Evolutionary conservation across 1,284 basidiomycete genomes (phyloP), one percentile per base, ranked within the genome.

Genomic region (Puccinia coronata): DNA sequence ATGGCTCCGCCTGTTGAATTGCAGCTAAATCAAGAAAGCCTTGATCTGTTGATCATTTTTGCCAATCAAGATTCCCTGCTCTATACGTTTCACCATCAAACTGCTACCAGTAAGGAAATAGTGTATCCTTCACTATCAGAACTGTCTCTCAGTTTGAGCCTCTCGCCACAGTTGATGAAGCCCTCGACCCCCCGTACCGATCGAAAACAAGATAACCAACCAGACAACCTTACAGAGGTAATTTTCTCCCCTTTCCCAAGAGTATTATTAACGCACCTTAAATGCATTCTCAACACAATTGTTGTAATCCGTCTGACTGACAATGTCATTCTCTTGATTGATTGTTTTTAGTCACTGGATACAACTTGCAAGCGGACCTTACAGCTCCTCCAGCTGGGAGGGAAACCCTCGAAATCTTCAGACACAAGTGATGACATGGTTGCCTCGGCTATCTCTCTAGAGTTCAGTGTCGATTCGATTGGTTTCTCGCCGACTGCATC

Each of bases 31-130:
- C 25, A n/a, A 36, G 78, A 80, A 31, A 80, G 78, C 51, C 67
- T 80, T 55, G 78, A 80, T 72, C 57, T 80, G 3, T 28, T 80
- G 43, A 41, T 80, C 53, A 80, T 49, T 34, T 55, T 80, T 41
- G 55, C 51, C 47, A 57, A 80, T 51, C 25, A 31, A 8, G 55
- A 59, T 23, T 43, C 47, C 25, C 28, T 80, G 36, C 41, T 80
- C 23, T 80, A 71, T 63, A 55, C 23, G 12, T 80, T 80, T 41
- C 36, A 70, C 47, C 67, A 59, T n/a, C 55, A 72, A 55, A 0
- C 28, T 55, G 47, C n/a, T 55, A n/a, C 34, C 8, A 72, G 23
- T 39, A 55, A 72, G 47, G 43, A 51, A 53, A 34, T 39, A 5
- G 47, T 55, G 1, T 36, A 36, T n/a, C 70, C 43, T 36, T 39